Percentiles rank a stretch among this genome's conserved stretches.
These are phyloP conservation scores for Rozella allomycis DNA, from an alignment of 371 early-diverging fungal genomes.

Conservation along the genomic window DNA sequence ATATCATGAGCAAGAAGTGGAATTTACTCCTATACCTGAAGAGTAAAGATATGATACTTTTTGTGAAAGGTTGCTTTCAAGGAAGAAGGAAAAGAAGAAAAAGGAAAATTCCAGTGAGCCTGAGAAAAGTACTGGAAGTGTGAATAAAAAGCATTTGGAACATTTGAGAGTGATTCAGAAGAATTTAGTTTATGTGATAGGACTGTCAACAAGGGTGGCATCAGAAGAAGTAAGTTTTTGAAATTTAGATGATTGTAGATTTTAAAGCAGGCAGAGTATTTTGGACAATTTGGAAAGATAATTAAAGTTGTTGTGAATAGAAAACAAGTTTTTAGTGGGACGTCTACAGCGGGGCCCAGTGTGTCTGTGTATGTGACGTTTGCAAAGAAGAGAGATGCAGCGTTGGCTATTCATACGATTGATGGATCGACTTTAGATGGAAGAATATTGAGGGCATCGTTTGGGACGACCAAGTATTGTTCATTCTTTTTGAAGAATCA, in stretches of 20 bases:
- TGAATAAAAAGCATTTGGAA: conserved; percentile 51
- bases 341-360: conserved; percentile 10
- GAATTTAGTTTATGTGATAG: conserved; percentile 84
- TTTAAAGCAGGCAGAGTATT: conserved; percentile 60
- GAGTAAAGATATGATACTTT: conserved; percentile 34
- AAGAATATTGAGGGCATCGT: conserved; percentile 55
- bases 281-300: conserved; percentile 92
- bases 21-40: conserved; percentile 67
- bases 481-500: conserved; percentile 73
- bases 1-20: conserved; percentile 56
- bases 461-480: conserved; percentile 94
- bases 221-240: conserved; percentile 50
- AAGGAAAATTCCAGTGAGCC: no score
- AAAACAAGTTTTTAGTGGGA: conserved; percentile 5
- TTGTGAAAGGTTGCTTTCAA: conserved; percentile 7
- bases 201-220: conserved; percentile 55
- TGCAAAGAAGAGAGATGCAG: conserved; percentile 62
- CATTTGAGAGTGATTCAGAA: conserved; percentile 83
- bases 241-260: conserved; percentile 14
- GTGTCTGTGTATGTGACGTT: conserved; percentile 76
- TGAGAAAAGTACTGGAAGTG: no score
- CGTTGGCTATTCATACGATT: conserved; percentile 64
- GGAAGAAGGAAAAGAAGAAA: conserved; percentile 66
- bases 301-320: conserved; percentile 64
- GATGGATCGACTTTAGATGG: conserved; percentile 81